Evolutionary conservation across 2,329 filamentous ascomycete species (phyloP), one percentile per base, ranked within the genome.

Genomic region (Incumbomyces lentus): DNA sequence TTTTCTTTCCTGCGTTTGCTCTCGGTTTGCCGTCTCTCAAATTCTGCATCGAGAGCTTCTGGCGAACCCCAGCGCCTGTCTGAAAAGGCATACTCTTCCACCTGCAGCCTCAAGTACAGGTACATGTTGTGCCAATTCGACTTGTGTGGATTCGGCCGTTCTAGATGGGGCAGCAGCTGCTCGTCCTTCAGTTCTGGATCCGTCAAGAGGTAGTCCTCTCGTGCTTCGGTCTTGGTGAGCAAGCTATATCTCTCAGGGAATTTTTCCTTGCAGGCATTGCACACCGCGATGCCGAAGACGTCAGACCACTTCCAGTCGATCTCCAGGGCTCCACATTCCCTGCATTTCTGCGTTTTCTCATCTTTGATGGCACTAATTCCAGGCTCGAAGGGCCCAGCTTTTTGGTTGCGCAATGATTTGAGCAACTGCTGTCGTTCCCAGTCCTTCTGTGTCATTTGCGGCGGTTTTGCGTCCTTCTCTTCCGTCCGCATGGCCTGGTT

Each of bases 121-220:
- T 95, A 95, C 92, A 98, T 98, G 70, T 94, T 87, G 64, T 95
- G 88, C 86, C 88, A 98, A 49, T 89, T 88, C 0, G 84, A 81
- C 63, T 95, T 95, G 67, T 95, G 92, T 1, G 92, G 92, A 58
- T 98, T 98, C 1, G 92, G 90, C 30, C 82, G 82, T 45, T 85
- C 84, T 7, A 98, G 74, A 62, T 93, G 89, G 0, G 90, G 90
- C 0, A 98, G 73, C 1, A 98, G 71, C 13, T 89, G 84, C 48
- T 80, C 76, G 59, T 98, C 92, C 57, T 84, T 83, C n/a, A 98
- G 75, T 64, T 98, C 92, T 31, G 89, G 82, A 59, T 96, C 90
- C 1, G 92, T 98, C 36, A 98, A 69, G 1, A 98, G 76, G 64
- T 98, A 98, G 63, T 98, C 92, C 64, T 95, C 86, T 59, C 82